Evolutionary conservation across 2,329 filamentous ascomycete species (phyloP).

Genomic region (Penicillium freii): DNA sequence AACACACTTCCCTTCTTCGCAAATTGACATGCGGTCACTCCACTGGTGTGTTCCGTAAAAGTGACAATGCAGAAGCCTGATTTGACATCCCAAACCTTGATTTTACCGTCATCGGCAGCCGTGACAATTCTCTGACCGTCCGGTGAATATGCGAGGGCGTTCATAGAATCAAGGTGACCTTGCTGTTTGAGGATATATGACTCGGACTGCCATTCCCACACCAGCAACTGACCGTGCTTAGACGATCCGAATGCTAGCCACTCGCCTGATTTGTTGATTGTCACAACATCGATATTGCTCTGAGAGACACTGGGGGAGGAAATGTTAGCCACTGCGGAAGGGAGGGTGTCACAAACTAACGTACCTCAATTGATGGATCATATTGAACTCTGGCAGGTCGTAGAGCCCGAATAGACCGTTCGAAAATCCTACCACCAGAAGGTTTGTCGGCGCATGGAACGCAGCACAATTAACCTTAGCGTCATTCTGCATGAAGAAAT

Average conservation of each 20-base stretch:
- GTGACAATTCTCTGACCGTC: slow-evolving; percentile 93
- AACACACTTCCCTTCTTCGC: slow-evolving; percentile 92
- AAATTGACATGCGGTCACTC: slow-evolving; percentile 89
- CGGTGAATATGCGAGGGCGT: slow-evolving; percentile 86
- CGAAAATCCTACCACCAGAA: slow-evolving; percentile 96
- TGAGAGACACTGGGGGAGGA: slow-evolving; percentile 77
- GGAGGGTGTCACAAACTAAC: neutral
- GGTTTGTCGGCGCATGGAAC: slow-evolving; percentile 79
- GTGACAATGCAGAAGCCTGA: slow-evolving; percentile 98
- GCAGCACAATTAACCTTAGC: slow-evolving; percentile 85
- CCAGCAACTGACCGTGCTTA: slow-evolving; percentile 89
- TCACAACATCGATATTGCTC: slow-evolving; percentile 91
- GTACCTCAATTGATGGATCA: slow-evolving; percentile 75
- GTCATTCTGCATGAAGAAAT: slow-evolving; percentile 92
- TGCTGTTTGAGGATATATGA: slow-evolving; percentile 98
- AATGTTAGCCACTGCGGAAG: slow-evolving; percentile 8
- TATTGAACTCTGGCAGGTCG: slow-evolving; percentile 92
- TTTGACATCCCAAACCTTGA: slow-evolving; percentile 96
- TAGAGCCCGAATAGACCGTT: slow-evolving; percentile 92
- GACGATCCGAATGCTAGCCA: slow-evolving; percentile 97
- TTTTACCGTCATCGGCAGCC: slow-evolving; percentile 91
- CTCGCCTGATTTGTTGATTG: slow-evolving; percentile 90
- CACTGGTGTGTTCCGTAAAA: slow-evolving; percentile 93
- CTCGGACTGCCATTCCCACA: slow-evolving; percentile 99
- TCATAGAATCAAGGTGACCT: slow-evolving; percentile 95